phyloP scores from a whole-genome alignment of 768 basidiomycete species.

The Calvatia gigantea region DNA sequence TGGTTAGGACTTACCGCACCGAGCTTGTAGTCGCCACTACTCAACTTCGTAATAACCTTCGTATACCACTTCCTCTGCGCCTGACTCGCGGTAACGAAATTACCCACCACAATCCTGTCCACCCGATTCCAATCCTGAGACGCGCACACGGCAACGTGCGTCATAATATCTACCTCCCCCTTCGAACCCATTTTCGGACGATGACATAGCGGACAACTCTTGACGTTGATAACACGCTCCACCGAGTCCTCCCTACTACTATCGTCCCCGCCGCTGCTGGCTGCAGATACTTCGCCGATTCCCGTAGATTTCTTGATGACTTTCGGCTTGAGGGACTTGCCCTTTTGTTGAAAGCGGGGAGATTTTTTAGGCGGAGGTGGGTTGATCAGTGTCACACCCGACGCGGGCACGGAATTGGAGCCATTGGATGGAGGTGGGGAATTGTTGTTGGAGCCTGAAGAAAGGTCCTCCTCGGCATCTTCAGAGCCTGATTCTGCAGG shows the following conservation, averaged over 20 bases:
- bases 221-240: conserved; percentile 94
- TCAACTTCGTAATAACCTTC: no score
- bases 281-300: background rate
- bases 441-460: background rate
- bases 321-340: conserved; percentile 16
- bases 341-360: conserved; percentile 16
- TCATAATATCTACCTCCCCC: conserved; percentile 91
- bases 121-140: no score
- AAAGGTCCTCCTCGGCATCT: conserved; percentile 16
- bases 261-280: background rate
- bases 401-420: background rate
- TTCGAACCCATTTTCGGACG: conserved; percentile 80
- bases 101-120: no score
- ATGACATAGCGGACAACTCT: conserved; percentile 92
- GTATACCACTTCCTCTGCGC: no score
- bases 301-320: conserved; percentile 3
- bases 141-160: conserved; percentile 93
- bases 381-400: conserved; percentile 13
- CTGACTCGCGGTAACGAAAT: no score
- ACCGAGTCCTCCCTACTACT: conserved; percentile 30
- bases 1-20: conserved; percentile 57
- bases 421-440: background rate
- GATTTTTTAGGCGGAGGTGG: conserved; percentile 12
- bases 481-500: conserved; percentile 15
- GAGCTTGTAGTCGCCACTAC: conserved; percentile 81